phyloP scores from a whole-genome alignment of 345 rosid species.

The Salix viminalis region DNA sequence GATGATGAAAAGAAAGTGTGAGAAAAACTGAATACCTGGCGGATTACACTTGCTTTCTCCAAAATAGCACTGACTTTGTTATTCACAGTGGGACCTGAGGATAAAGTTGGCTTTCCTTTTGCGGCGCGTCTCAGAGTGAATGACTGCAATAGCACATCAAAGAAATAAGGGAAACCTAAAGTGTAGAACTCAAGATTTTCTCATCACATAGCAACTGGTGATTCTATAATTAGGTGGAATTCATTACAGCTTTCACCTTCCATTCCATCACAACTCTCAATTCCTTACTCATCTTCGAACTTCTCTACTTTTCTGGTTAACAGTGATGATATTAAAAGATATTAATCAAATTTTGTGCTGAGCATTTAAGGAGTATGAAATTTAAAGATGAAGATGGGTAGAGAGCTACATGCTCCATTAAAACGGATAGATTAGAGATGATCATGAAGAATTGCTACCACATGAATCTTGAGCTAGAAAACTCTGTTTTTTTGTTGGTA shows the following conservation, averaged over 20 bases:
- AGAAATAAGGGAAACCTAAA: background rate
- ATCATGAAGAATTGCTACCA: background rate
- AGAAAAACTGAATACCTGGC: constrained; percentile 52
- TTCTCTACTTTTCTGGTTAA: background rate
- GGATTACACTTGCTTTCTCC: constrained; percentile 93
- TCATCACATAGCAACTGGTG: background rate
- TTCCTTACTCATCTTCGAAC: background rate
- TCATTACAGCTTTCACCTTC: background rate
- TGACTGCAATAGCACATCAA: constrained; percentile 44
- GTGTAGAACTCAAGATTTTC: background rate
- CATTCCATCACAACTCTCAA: background rate
- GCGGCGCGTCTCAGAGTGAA: constrained; percentile 58
- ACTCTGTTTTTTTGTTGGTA: background rate
- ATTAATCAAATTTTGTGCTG: background rate
- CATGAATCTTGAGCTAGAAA: background rate
- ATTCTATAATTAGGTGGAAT: background rate
- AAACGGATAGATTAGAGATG: background rate
- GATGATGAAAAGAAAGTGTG: background rate
- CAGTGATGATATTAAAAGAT: background rate
- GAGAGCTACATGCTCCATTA: background rate
- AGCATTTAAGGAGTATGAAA: background rate
- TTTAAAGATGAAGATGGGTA: background rate
- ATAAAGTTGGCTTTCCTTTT: constrained; percentile 33
- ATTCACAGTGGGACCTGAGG: constrained; percentile 43
- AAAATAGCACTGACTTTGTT: constrained; percentile 70